Percentiles rank a stretch among this genome's conserved stretches.
Conservation (phyloP, 805 yeast species). For the Babjeviella inositovora region DNA sequence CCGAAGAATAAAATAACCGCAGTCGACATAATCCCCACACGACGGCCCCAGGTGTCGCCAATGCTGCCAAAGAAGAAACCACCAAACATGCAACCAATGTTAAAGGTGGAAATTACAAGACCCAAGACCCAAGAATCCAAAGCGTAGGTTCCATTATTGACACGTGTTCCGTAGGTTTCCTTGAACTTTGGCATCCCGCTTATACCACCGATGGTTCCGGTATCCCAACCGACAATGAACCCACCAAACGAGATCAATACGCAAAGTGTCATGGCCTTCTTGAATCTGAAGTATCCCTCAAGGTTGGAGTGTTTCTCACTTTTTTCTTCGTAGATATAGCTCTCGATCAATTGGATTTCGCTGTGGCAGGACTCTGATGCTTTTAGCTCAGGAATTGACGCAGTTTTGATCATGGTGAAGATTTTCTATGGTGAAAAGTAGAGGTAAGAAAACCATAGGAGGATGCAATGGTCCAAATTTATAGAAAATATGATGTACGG, state of each 20-base stretch:
- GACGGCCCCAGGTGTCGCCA: conserved; percentile 3
- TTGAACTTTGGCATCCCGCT: conserved; percentile 4
- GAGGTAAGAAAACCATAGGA: too few species aligned
- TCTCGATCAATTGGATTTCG: too few species aligned
- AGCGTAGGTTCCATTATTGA: not conserved
- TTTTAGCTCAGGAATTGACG: too few species aligned
- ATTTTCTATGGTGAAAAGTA: too few species aligned
- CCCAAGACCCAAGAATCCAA: conserved; percentile 3
- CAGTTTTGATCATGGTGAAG: too few species aligned
- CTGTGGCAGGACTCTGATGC: too few species aligned
- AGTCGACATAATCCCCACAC: conserved; percentile 3
- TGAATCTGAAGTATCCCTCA: too few species aligned
- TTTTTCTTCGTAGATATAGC: too few species aligned
- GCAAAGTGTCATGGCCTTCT: too few species aligned
- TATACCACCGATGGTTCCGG: conserved; percentile 8
- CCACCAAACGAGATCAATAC: conserved; percentile 4
- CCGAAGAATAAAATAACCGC: conserved; percentile 7
- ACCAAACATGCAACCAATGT: conserved; percentile 9
- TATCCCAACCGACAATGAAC: conserved; percentile 11
- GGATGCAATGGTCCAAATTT: too few species aligned
- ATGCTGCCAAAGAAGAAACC: conserved; percentile 4
- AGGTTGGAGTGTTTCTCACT: too few species aligned
- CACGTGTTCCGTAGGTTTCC: conserved; percentile 2
- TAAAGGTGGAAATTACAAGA: conserved; percentile 7
- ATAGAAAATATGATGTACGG: too few species aligned